Conservation (phyloP, 371 early-diverging fungal species). For the Mucor plumbeus region DNA sequence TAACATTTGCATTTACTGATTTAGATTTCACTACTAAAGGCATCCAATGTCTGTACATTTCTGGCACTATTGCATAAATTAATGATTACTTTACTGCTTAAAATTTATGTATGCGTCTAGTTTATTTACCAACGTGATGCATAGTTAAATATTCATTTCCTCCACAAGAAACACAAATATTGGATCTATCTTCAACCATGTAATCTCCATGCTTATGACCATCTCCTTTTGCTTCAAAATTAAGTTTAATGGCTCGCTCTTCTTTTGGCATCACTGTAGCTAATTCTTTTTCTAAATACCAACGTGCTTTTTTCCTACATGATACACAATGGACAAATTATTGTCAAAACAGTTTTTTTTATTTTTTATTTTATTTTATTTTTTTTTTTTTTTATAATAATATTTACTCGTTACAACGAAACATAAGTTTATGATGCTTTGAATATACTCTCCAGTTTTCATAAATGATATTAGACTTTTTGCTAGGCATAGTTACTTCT, state of each 20-base stretch:
- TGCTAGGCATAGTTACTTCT: conserved; percentile 39
- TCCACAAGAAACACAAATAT: conserved; percentile 59
- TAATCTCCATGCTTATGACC: conserved; percentile 58
- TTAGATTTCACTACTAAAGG: conserved; percentile 58
- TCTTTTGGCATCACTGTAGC: conserved; percentile 39
- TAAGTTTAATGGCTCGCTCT: conserved; percentile 49
- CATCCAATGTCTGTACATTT: conserved; percentile 64
- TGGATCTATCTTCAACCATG: conserved; percentile 61
- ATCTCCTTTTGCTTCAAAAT: conserved; percentile 59
- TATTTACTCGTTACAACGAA: conserved; percentile 52
- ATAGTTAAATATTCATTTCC: conserved; percentile 38
- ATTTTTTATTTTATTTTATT: no score
- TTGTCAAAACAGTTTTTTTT: no score
- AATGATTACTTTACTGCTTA: background rate
- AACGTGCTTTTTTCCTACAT: conserved; percentile 51
- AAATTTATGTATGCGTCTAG: background rate
- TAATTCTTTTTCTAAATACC: conserved; percentile 56
- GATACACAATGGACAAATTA: background rate
- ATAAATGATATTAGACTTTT: conserved; percentile 39
- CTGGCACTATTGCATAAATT: conserved; percentile 45
- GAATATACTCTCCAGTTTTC: conserved; percentile 61
- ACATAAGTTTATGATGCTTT: conserved; percentile 48
- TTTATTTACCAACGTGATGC: conserved; percentile 57
- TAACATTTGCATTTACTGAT: conserved; percentile 40
- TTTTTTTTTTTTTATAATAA: no score